Conservation (phyloP, 225 moss, liverwort and hornwort species). For the Marchantia paleacea region DNA sequence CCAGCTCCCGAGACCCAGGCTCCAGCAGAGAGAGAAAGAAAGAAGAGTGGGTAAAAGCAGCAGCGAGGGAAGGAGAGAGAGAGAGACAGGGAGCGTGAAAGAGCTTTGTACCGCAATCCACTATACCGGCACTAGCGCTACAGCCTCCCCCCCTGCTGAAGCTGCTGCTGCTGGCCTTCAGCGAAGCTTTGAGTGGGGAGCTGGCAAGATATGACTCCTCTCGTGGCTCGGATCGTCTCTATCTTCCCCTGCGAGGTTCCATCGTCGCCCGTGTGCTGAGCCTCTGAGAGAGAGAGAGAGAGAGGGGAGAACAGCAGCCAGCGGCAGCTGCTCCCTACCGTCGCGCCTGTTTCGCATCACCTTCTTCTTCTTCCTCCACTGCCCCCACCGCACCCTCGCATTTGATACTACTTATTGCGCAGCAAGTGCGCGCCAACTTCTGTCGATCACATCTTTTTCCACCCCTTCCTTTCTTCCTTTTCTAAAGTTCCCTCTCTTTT, state of each 20-base stretch:
- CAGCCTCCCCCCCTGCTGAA: not conserved
- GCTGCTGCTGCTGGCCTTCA: not conserved
- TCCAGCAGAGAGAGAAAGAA: not conserved
- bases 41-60: not conserved
- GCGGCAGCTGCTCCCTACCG: not conserved
- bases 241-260: not conserved
- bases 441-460: not conserved
- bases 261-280: not conserved
- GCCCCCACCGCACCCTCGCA: not conserved
- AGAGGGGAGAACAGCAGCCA: not conserved
- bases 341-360: not conserved
- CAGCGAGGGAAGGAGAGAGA: not conserved
- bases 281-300: not conserved
- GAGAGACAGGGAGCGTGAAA: not conserved
- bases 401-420: not conserved
- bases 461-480: not conserved
- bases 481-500: too few species aligned
- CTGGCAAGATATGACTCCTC: conserved; percentile 7
- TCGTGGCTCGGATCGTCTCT: not conserved
- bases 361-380: not conserved
- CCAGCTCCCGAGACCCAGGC: not conserved
- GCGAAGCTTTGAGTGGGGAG: not conserved
- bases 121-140: not conserved
- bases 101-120: conserved; percentile 10
- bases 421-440: conserved; percentile 2